Conservation (phyloP, 805 yeast genomes). For the Starmerella bombi region DNA sequence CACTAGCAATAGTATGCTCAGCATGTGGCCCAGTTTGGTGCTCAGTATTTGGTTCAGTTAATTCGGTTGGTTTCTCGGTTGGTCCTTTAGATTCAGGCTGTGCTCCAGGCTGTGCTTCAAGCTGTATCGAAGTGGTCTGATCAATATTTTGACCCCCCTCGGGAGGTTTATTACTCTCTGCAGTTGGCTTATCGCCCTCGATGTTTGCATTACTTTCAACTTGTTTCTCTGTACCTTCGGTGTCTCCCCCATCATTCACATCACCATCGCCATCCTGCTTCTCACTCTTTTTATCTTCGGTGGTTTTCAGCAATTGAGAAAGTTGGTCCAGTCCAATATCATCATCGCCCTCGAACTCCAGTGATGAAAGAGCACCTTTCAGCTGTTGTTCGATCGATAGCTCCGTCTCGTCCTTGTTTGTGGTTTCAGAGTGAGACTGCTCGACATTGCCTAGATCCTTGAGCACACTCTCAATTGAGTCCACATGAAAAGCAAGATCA, state of each 20-base stretch:
- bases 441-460: not conserved
- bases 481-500: not conserved
- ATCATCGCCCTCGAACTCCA: slow-evolving; percentile 9
- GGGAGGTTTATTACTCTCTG: too few relatives aligned
- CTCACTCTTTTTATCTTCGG: not conserved
- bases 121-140: too few relatives aligned
- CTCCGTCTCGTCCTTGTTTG: slow-evolving; percentile 5
- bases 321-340: slow-evolving; percentile 7
- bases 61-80: too few relatives aligned
- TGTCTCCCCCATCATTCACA: too few relatives aligned
- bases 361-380: slow-evolving; percentile 22
- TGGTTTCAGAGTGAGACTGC: not conserved
- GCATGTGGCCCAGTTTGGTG: not conserved
- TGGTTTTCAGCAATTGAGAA: slow-evolving; percentile 2
- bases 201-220: not conserved
- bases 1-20: not conserved
- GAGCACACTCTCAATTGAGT: not conserved
- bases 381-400: slow-evolving; percentile 21
- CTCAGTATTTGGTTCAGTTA: too few relatives aligned
- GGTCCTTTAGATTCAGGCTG: too few relatives aligned
- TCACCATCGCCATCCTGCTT: not conserved
- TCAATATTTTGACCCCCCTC: too few relatives aligned
- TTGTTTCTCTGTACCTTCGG: not conserved
- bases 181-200: not conserved
- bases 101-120: too few relatives aligned